Base-by-base conservation (phyloP, 257 asterid genomes). In the Solanum microdontum region DNA sequence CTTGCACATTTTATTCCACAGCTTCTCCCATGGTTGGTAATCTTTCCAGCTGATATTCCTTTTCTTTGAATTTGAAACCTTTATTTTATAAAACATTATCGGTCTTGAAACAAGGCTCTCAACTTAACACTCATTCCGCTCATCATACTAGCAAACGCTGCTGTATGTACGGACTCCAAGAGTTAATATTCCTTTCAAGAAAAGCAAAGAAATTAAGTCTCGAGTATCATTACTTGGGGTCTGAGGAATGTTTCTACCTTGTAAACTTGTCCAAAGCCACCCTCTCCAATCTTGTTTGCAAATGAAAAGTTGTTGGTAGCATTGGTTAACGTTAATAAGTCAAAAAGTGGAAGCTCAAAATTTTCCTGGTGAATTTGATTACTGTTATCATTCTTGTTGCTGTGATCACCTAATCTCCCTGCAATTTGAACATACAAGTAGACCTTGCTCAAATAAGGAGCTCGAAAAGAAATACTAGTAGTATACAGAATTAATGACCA, bases 231-330 rank as follows among this genome's bases (percentile, higher is more conserved):
- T 66, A 66, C 74, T 66, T 26, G 74, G n/a, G 64, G n/a, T 17
- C n/a, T 55, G n/a, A 13, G 8, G 17, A 68, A 26, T 26, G 36
- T 26, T 82, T 58, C 2, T 89, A 88, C 93, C 93, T 86, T 90
- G 58, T 90, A 89, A 84, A 91, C 93, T 58, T 92, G 87, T 6
- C 94, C 94, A 76, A 79, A 92, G 24, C 94, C 94, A 69, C 94
- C 94, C 82, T 92, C 90, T 85, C 94, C 94, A 37, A 92, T 89
- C 91, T 90, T 90, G 68, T 89, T 89, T 40, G 6, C 74, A 23
- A 13, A 19, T n/a, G 90, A 87, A 58, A 90, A 92, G 33, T 76
- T 85, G 14, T 72, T 30, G 3, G 94, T 90, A 70, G 93, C 94
- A 69, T 90, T 87, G 34, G 74, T 24, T 28, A 92, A 36, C 12